A percentile compares a stretch with the other conserved stretches of the same genome.
Conservation (phyloP, 148 eudicot species). For the Persicaria tinctoria region DNA sequence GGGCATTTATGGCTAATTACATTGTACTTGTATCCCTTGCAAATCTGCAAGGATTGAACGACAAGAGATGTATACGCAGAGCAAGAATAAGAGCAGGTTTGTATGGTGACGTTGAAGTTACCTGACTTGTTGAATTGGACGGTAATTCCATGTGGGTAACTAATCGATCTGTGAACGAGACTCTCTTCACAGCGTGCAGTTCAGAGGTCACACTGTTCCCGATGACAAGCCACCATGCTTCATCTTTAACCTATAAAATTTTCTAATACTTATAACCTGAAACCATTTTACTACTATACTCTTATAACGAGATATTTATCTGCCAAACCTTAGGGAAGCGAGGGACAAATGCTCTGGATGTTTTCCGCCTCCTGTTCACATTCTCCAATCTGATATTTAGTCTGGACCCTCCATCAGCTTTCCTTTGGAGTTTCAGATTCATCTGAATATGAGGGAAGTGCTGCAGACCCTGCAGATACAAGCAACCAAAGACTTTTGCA, state of each 20-base stretch:
- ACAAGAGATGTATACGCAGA: not conserved
- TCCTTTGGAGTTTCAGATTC: slow-evolving; percentile 47
- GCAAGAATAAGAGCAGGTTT: not conserved
- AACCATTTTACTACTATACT: not conserved
- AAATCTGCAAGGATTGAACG: not conserved
- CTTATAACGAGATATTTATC: not conserved
- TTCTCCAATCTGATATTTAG: slow-evolving; percentile 62
- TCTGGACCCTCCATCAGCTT: slow-evolving; percentile 25
- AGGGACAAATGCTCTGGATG: slow-evolving; percentile 71
- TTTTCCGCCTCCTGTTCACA: slow-evolving; percentile 33
- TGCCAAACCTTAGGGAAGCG: slow-evolving; percentile 74
- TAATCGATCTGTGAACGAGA: slow-evolving; percentile 55
- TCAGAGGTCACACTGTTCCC: slow-evolving; percentile 66
- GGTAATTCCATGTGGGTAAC: slow-evolving; percentile 70
- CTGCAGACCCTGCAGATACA: slow-evolving; percentile 55
- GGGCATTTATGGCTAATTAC: not conserved
- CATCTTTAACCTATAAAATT: slow-evolving; percentile 69
- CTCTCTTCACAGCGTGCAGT: slow-evolving; percentile 69
- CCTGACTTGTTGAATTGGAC: slow-evolving; percentile 53
- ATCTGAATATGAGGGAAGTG: slow-evolving; percentile 70
- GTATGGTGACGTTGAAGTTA: slow-evolving; percentile 6
- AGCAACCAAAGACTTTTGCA: slow-evolving; percentile 2
- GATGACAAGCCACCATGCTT: slow-evolving; percentile 96
- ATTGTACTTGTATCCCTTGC: not conserved
- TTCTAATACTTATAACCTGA: not conserved